A percentile compares a stretch with the other conserved stretches of the same genome.
These are phyloP conservation scores for Dichotomopilus funicola DNA, from an alignment of 2,329 filamentous ascomycete species.

Conservation along the genomic window DNA sequence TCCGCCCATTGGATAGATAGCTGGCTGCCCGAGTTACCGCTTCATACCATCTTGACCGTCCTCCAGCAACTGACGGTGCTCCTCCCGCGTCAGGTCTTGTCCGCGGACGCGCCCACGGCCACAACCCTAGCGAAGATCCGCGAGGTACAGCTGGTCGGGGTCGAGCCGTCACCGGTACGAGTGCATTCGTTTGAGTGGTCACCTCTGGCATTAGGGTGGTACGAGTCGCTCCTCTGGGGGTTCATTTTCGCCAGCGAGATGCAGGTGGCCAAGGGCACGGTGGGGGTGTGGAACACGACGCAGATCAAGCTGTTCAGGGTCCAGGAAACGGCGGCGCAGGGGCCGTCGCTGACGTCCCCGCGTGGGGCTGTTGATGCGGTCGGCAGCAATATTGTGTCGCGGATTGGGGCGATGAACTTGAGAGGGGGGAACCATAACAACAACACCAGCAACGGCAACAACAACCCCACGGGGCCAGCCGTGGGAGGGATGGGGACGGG, in stretches of 20 bases:
- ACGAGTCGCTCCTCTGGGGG: constrained; percentile 89
- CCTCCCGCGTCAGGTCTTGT: constrained; percentile 46
- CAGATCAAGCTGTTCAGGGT: constrained; percentile 82
- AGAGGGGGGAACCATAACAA: constrained; percentile 39
- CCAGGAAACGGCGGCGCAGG: constrained; percentile 72
- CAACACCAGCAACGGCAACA: neutral
- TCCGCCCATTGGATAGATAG: constrained; percentile 82
- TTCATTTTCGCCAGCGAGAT: constrained; percentile 89
- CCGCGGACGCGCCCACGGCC: constrained; percentile 37
- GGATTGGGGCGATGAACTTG: constrained; percentile 76
- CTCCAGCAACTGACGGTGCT: constrained; percentile 59
- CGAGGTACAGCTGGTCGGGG: constrained; percentile 57
- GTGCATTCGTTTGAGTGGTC: constrained; percentile 96
- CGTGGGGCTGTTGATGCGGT: constrained; percentile 90
- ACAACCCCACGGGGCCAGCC: constrained; percentile 18
- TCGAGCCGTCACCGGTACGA: constrained; percentile 67
- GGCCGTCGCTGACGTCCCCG: constrained; percentile 76
- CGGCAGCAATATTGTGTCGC: constrained; percentile 78
- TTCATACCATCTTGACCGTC: constrained; percentile 77
- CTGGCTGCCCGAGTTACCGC: constrained; percentile 85
- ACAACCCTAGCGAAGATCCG: constrained; percentile 50
- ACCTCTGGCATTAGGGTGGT: constrained; percentile 84
- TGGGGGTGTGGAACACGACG: constrained; percentile 92
- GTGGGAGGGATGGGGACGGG: neutral
- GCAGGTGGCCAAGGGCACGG: constrained; percentile 76